Percentiles rank a stretch among this genome's conserved stretches.
Conservation (phyloP, 768 basidiomycete species). For the Pisolithus sp. region DNA sequence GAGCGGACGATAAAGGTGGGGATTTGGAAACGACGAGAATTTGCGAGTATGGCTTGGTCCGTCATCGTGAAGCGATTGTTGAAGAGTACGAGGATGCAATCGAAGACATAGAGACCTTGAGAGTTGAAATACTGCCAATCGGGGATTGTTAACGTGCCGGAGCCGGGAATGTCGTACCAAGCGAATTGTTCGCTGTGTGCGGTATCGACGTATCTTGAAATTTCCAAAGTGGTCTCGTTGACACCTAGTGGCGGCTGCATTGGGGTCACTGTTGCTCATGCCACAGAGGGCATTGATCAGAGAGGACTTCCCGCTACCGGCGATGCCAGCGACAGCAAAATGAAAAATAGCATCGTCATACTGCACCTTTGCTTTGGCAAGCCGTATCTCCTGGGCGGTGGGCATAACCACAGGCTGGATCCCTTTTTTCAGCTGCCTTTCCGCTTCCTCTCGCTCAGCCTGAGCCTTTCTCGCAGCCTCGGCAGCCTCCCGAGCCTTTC, state of each 20-base stretch:
- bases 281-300: conserved; percentile 28
- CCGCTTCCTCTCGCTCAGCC: conserved; percentile 10
- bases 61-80: conserved; percentile 30
- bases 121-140: conserved; percentile 33
- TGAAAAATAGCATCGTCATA: conserved; percentile 24
- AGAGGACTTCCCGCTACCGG: conserved; percentile 24
- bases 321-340: conserved; percentile 28
- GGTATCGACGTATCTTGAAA: conserved; percentile 21
- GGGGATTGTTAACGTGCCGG: conserved; percentile 26
- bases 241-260: conserved; percentile 25
- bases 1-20: conserved; percentile 28
- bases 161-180: conserved; percentile 34
- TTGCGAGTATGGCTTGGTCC: conserved; percentile 27
- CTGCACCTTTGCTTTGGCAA: conserved; percentile 11
- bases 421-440: conserved; percentile 16
- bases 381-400: conserved; percentile 12
- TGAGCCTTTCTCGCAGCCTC: conserved; percentile 1
- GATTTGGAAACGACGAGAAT: conserved; percentile 25
- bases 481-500: neutral
- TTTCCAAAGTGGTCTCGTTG: conserved; percentile 23
- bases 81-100: conserved; percentile 29
- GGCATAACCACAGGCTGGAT: conserved; percentile 23
- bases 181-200: conserved; percentile 15
- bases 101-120: conserved; percentile 32
- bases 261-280: conserved; percentile 11